phyloP scores from a whole-genome alignment of 805 yeast genomes.

The Peterozyma toletana region DNA sequence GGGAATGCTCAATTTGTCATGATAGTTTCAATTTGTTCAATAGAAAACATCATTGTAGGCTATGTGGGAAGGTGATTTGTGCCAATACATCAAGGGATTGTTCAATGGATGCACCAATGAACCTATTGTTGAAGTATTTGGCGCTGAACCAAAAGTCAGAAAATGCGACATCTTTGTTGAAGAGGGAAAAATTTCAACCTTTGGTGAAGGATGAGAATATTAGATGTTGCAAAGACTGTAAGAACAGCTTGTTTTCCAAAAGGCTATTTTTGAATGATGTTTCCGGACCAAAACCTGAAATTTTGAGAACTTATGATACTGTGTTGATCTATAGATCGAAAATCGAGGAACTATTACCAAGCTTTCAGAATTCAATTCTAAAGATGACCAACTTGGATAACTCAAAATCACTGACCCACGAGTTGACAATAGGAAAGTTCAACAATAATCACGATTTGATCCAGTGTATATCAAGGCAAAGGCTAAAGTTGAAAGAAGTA shows the following conservation, averaged over 20 bases:
- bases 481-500: slow-evolving; percentile 38
- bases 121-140: slow-evolving; percentile 29
- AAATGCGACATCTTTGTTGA: background rate
- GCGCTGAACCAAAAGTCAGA: slow-evolving; percentile 21
- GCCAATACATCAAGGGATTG: slow-evolving; percentile 58
- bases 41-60: slow-evolving; percentile 85
- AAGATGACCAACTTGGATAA: slow-evolving; percentile 1
- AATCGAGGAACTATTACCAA: slow-evolving; percentile 12
- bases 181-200: background rate
- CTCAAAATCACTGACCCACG: background rate
- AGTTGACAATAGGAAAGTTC: slow-evolving; percentile 3
- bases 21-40: slow-evolving; percentile 42
- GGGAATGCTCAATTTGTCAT: slow-evolving; percentile 59
- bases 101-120: slow-evolving; percentile 63
- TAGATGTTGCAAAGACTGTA: slow-evolving; percentile 68
- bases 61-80: slow-evolving; percentile 82
- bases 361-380: slow-evolving; percentile 8
- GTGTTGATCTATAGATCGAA: slow-evolving; percentile 17
- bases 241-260: slow-evolving; percentile 49
- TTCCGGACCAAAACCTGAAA: slow-evolving; percentile 21
- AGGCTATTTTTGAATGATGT: slow-evolving; percentile 40
- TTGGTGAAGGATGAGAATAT: slow-evolving; percentile 23
- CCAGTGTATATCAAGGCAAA: slow-evolving; percentile 28
- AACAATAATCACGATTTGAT: slow-evolving; percentile 14
- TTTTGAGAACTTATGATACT: slow-evolving; percentile 29